Evolutionary conservation across 371 early-diverging fungal genomes (phyloP).

Genomic region (Syncephalastrum racemosum): DNA sequence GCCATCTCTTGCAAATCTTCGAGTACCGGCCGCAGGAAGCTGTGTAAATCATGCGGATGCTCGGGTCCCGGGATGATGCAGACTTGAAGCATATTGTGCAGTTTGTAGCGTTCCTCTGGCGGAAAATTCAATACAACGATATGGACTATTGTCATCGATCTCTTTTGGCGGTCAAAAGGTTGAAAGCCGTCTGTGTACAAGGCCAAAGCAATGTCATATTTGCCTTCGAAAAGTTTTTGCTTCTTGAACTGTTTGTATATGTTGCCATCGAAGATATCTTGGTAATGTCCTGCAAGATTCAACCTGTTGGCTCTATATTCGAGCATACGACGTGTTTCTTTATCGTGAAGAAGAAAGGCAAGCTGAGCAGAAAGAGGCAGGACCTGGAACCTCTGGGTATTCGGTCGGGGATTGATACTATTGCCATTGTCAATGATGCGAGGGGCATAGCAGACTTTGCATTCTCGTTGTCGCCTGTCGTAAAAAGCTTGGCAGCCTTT

Average conservation of each 20-base stretch:
- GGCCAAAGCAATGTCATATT: constrained; percentile 3
- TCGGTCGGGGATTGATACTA: no score
- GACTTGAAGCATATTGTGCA: constrained; percentile 8
- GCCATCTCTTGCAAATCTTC: constrained; percentile 4
- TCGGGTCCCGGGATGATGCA: constrained; percentile 1
- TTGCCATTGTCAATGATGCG: no score
- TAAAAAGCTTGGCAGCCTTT: no score
- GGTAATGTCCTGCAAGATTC: no score
- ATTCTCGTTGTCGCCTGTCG: no score
- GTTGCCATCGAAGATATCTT: constrained; percentile 10
- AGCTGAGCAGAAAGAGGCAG: no score
- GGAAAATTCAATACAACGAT: constrained; percentile 5
- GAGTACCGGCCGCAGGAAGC: constrained; percentile 8
- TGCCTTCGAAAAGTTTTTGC: not conserved
- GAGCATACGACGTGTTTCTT: no score
- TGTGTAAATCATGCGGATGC: not conserved
- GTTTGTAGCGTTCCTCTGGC: constrained; percentile 7
- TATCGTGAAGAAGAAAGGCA: no score
- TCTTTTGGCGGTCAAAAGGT: not conserved
- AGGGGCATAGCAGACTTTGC: no score
- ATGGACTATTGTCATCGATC: constrained; percentile 8
- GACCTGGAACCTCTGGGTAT: no score
- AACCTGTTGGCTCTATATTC: no score
- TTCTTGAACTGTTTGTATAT: not conserved
- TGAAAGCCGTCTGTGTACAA: constrained; percentile 15